These are phyloP conservation scores for Corymbia calophylla DNA, from an alignment of 441 rosid species.

Conservation along the genomic window DNA sequence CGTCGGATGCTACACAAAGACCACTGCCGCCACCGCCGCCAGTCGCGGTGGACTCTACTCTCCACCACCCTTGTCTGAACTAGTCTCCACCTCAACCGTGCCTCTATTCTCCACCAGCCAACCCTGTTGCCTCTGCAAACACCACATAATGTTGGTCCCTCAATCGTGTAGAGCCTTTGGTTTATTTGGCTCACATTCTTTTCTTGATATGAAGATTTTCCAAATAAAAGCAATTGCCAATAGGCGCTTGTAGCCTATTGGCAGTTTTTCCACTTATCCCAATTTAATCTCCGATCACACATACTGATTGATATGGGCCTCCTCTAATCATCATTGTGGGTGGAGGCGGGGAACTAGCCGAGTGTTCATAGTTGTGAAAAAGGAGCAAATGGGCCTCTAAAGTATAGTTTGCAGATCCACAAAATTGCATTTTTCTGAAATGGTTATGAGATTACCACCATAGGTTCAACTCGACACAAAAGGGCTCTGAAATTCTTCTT, in stretches of 20 bases:
- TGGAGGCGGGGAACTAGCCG: too few relatives aligned
- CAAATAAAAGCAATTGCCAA: not conserved
- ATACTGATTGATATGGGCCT: not conserved
- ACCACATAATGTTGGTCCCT: not conserved
- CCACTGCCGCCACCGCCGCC: not conserved
- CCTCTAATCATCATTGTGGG: too few relatives aligned
- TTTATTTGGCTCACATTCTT: not conserved
- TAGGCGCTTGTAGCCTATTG: not conserved
- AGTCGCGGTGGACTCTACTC: not conserved
- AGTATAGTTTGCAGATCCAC: too few relatives aligned
- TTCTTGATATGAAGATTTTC: not conserved
- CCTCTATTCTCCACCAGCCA: not conserved
- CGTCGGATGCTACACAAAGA: not conserved
- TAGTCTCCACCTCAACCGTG: not conserved
- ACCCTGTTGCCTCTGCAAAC: not conserved
- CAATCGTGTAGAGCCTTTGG: not conserved
- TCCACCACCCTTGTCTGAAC: not conserved
- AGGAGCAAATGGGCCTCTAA: not conserved
- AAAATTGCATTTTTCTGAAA: too few relatives aligned
- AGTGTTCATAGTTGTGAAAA: not conserved
- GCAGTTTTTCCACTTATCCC: too few relatives aligned
- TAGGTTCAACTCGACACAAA: not conserved
- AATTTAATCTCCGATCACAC: not conserved
- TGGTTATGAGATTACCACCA: not conserved
- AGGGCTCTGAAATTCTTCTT: not conserved